Base-by-base conservation (phyloP, 441 rosid species). In the Monsonia emarginata region DNA sequence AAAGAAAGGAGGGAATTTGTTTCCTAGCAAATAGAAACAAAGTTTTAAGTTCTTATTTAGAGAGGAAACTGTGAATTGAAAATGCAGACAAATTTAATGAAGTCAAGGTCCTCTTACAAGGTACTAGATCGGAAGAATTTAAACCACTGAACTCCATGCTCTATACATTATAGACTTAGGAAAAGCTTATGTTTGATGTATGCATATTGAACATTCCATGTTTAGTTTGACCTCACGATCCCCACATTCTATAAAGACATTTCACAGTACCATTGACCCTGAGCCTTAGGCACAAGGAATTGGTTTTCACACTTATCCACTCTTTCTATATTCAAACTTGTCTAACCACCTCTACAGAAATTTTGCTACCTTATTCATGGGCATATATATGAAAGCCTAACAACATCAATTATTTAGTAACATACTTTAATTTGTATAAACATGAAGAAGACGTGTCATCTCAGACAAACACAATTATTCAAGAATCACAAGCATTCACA, bases 241-340 rank as follows among this genome's bases (percentile, higher is more conserved):
- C 26, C 59, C 59, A 54, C 59, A 54, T 24, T 54, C 27, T 24
- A n/a, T 54, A 25, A 21, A 19, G 59, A 54, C n/a, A 24, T 10
- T 54, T 54, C 26, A 54, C 59, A 54, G 28, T 54, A 22, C 27
- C 59, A 24, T 54, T 54, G 59, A 54, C 28, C 59, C n/a, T n/a
- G n/a, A n/a, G n/a, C n/a, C n/a, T n/a, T n/a, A n/a, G n/a, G n/a
- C 44, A 38, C 13, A 4, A 38, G 59, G 27, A 22, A 54, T 54
- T 22, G 59, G 59, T 52, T 13, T 22, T 22, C 59, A 36, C 42
- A 36, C 42, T 1, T 38, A 11, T 38, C 10, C 14, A 30, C 32
- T 2, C 32, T 30, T 30, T 4, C 44, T 38, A 1, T 38, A n/a
- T n/a, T 38, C 10, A 22, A 54, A 22, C 57, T 50, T 50, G 8